phyloP scores from a whole-genome alignment of 768 basidiomycete genomes.

The Amanita thiersii region DNA sequence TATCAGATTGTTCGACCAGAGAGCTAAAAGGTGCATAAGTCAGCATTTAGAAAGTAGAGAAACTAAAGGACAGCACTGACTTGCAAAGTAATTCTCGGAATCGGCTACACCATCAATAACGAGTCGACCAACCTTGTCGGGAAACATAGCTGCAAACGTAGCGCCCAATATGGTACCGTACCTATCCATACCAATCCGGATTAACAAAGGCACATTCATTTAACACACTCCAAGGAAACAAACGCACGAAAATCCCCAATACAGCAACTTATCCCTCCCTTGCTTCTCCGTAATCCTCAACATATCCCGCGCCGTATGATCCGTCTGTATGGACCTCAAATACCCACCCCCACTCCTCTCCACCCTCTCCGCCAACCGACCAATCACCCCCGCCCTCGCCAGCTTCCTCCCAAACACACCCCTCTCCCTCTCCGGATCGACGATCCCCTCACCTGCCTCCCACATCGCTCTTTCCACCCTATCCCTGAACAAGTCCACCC shows the following conservation, averaged over 20 bases:
- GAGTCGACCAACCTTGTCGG: slow-evolving; percentile 24
- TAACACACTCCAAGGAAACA: not conserved
- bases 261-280: slow-evolving; percentile 23
- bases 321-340: slow-evolving; percentile 27
- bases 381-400: too few species aligned
- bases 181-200: slow-evolving; percentile 23
- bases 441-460: slow-evolving; percentile 3
- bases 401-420: too few species aligned
- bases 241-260: slow-evolving; percentile 21
- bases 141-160: slow-evolving; percentile 27
- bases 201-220: slow-evolving; percentile 20
- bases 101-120: slow-evolving; percentile 26
- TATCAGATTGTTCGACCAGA: slow-evolving; percentile 28
- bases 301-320: slow-evolving; percentile 31
- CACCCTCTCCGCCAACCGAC: slow-evolving; percentile 23
- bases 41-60: not conserved
- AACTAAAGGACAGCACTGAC: slow-evolving; percentile 6
- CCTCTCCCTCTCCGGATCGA: too few species aligned
- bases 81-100: slow-evolving; percentile 17
- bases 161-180: slow-evolving; percentile 24
- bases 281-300: slow-evolving; percentile 23
- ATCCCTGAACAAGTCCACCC: slow-evolving; percentile 26
- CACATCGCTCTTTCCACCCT: slow-evolving; percentile 25
- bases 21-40: slow-evolving; percentile 14
- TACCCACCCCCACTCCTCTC: slow-evolving; percentile 23